Conservation (phyloP, 176 grass and related monocot genomes). For the Oryza meyeriana region DNA sequence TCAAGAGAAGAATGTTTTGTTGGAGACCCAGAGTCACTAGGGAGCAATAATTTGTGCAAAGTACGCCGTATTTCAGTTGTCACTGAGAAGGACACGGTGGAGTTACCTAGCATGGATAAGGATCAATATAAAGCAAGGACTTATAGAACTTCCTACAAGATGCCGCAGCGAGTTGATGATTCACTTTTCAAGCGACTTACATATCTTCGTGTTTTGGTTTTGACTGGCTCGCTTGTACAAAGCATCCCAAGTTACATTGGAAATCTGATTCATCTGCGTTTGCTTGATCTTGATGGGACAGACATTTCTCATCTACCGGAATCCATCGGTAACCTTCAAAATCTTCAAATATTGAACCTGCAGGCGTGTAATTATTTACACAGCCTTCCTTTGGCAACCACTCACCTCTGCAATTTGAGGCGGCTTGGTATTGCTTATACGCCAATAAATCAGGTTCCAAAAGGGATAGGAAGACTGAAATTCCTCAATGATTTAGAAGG, state of each 20-base stretch:
- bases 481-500: not conserved
- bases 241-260: not conserved
- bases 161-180: not conserved
- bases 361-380: not conserved
- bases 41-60: not conserved
- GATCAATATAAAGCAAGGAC: not conserved
- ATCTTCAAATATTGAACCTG: not conserved
- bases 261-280: not conserved
- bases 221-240: not conserved
- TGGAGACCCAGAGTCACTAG: constrained; percentile 9
- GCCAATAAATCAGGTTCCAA: not conserved
- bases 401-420: not conserved
- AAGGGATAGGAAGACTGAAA: not conserved
- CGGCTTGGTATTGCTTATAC: not conserved
- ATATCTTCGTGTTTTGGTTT: not conserved
- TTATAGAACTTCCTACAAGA: constrained; percentile 7
- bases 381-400: not conserved
- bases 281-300: not conserved
- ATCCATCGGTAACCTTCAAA: not conserved
- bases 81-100: not conserved
- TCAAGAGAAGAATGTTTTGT: constrained; percentile 1
- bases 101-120: no score
- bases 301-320: not conserved
- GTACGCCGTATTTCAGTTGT: not conserved
- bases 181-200: not conserved